A percentile compares a stretch with the other conserved stretches of the same genome.
These are phyloP conservation scores for Lactarius sanguifluus DNA, from an alignment of 768 basidiomycete species.

Conservation along the genomic window DNA sequence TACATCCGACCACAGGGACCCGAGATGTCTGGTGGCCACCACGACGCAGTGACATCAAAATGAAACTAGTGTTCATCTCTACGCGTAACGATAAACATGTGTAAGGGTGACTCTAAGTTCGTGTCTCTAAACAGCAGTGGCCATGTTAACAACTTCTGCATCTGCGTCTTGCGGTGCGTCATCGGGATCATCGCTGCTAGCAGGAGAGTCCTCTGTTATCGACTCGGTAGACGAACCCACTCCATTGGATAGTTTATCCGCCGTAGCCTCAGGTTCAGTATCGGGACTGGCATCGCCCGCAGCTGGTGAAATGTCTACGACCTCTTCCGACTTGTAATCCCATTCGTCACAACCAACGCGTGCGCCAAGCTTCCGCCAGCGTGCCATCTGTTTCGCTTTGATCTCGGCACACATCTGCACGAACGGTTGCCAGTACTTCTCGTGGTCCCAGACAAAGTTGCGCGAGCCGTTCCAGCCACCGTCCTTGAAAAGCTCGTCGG, in stretches of 20 bases:
- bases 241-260: background rate
- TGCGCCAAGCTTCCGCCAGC: constrained; percentile 70
- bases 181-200: background rate
- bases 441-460: constrained; percentile 72
- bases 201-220: background rate
- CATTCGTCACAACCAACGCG: constrained; percentile 74
- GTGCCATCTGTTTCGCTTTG: constrained; percentile 48
- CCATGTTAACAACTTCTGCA: background rate
- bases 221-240: background rate
- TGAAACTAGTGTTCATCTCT: background rate
- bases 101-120: background rate
- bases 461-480: constrained; percentile 63
- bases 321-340: constrained; percentile 56
- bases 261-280: background rate
- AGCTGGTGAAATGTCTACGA: background rate
- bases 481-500: constrained; percentile 67
- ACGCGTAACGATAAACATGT: background rate
- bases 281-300: background rate
- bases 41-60: too few relatives aligned
- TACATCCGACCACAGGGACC: too few relatives aligned
- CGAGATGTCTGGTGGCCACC: too few relatives aligned
- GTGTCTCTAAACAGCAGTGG: constrained; percentile 16
- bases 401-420: constrained; percentile 54
- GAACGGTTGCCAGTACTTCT: constrained; percentile 71
- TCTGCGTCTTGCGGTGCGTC: background rate